Percentiles rank a stretch among this genome's conserved stretches.
Conservation (phyloP, 768 basidiomycete genomes). For the Psilocybe tampanensis region DNA sequence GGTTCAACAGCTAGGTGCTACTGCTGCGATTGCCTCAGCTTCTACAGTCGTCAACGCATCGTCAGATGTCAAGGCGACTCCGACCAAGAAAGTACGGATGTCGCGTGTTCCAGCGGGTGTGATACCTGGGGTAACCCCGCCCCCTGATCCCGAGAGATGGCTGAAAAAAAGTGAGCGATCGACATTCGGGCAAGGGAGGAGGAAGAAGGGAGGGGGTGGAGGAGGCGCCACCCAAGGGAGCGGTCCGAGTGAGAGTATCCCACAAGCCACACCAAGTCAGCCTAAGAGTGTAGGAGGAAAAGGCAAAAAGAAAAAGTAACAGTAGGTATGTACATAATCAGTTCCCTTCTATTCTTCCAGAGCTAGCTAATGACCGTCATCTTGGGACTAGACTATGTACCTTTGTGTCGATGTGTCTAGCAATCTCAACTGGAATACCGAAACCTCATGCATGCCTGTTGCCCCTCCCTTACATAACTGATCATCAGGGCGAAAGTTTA, state of each 20-base stretch:
- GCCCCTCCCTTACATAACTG: slow-evolving; percentile 14
- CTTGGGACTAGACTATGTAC: slow-evolving; percentile 4
- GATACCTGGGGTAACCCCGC: slow-evolving; percentile 75
- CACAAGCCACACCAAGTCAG: slow-evolving; percentile 26
- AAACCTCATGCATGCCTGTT: slow-evolving; percentile 16
- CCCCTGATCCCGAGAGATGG: slow-evolving; percentile 88
- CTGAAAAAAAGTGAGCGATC: slow-evolving; percentile 84
- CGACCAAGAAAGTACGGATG: slow-evolving; percentile 56
- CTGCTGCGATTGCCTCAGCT: slow-evolving; percentile 32
- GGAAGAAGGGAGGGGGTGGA: slow-evolving; percentile 53
- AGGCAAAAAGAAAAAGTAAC: slow-evolving; percentile 75
- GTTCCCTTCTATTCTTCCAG: background rate
- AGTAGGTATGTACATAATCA: slow-evolving; percentile 1
- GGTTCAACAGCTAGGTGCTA: slow-evolving; percentile 31
- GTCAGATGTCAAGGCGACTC: slow-evolving; percentile 30
- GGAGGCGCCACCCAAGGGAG: slow-evolving; percentile 74
- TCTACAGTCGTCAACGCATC: slow-evolving; percentile 26
- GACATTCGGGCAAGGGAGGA: slow-evolving; percentile 53
- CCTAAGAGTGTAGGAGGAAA: slow-evolving; percentile 50
- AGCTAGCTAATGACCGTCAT: background rate
- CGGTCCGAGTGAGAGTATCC: slow-evolving; percentile 39
- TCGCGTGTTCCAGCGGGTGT: slow-evolving; percentile 78
- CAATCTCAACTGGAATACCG: slow-evolving; percentile 6
- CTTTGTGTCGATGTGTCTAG: slow-evolving; percentile 1
- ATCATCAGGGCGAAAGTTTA: background rate